Evolutionary conservation across 768 basidiomycete species (phyloP), one percentile per base, ranked within the genome.

Genomic region (Boletus subparvulus): DNA sequence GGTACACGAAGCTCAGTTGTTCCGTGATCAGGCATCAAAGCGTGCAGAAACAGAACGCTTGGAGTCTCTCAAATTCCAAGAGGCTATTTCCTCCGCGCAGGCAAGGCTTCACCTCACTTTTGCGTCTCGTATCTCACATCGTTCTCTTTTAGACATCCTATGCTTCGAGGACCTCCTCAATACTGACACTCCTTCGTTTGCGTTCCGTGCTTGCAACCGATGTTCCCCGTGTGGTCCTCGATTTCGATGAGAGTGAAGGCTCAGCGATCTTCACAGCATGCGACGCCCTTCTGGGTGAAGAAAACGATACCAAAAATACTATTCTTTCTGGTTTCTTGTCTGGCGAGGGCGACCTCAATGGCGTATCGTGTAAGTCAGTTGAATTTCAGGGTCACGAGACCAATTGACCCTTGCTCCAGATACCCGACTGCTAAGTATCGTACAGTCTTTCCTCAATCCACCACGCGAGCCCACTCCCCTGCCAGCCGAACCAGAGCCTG

Each of bases 1-100:
- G 90, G 70, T 70, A 42, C 77, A 87, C 61, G 90, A 92, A 73
- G 74, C 80, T 1, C 88, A 89, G 59, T 62, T 82, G 16, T 77
- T 75, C 1, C 82, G 81, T 43, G 84, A 89, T 61, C 64, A 83
- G 26, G 75, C 81, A 13, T 64, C 68, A 45, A 84, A 83, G 68
- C 80, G 80, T 56, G 75, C 73, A 43, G 85, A 88, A 62, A 75
- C 75, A 24, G 85, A 86, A 52, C 81, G 78, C 61, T 74, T 74
- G 17, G 83, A 86, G 61, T 80, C 80, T 56, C 73, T 78, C 42
- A 82, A 82, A 59, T 69, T 87, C 47, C 73, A 80, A 36, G 73
- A 79, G 5, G 84, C 85, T 46, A 75, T 90, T 47, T 74, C 80
- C 49, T 77, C 77, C 40, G 78, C 85, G 17, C 77, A 88, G 78